A percentile compares a stretch with the other conserved stretches of the same genome.
Conservation (phyloP, 495 filamentous ascomycete genomes). For the Geopyxis carbonaria region DNA sequence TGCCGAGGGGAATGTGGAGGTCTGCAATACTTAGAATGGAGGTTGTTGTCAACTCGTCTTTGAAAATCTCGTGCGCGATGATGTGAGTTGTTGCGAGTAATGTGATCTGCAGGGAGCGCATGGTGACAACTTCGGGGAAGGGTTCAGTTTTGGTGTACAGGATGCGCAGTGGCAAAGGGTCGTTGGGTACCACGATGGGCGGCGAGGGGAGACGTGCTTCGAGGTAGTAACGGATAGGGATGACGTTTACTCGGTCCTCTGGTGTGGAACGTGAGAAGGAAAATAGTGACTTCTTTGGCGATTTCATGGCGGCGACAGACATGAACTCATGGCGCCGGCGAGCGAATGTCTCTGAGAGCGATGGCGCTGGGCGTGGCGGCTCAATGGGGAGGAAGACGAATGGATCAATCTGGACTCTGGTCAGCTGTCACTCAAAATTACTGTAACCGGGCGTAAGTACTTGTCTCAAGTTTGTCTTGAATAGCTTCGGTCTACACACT, state of each 20-base stretch:
- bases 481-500: constrained; percentile 17
- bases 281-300: constrained; percentile 41
- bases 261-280: constrained; percentile 5
- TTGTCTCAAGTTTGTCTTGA: constrained; percentile 18
- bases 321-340: constrained; percentile 61
- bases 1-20: constrained; percentile 9
- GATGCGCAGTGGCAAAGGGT: constrained; percentile 64
- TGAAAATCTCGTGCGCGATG: constrained; percentile 49
- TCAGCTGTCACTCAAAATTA: no score
- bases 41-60: constrained; percentile 40
- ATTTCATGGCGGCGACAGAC: constrained; percentile 20
- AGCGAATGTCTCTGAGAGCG: constrained; percentile 66
- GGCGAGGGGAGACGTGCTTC: constrained; percentile 79
- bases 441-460: constrained; percentile 4
- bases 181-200: constrained; percentile 73
- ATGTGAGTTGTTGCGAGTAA: constrained; percentile 66
- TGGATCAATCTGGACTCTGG: constrained; percentile 30
- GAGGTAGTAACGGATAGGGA: constrained; percentile 35
- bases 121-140: constrained; percentile 42
- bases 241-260: no score
- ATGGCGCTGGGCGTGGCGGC: constrained; percentile 50
- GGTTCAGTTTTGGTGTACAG: constrained; percentile 57
- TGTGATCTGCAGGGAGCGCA: constrained; percentile 66
- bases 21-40: constrained; percentile 8
- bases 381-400: constrained; percentile 89